These are phyloP conservation scores for Saccharomycopsis babjevae DNA, from an alignment of 805 yeast species.

Conservation along the genomic window DNA sequence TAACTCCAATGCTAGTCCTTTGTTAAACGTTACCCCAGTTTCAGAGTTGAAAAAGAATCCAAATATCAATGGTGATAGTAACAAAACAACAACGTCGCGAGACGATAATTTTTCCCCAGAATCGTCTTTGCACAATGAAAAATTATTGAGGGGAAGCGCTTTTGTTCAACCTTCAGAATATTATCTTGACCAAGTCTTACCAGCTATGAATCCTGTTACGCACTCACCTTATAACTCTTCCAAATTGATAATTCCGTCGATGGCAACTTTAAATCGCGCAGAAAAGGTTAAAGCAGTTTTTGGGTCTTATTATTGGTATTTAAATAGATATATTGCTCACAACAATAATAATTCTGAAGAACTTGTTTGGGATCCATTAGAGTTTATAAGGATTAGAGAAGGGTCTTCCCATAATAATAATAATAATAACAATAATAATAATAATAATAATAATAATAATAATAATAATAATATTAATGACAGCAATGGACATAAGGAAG, in stretches of 20 bases:
- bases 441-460: too few relatives aligned
- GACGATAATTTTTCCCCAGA: background rate
- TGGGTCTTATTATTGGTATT: constrained; percentile 8
- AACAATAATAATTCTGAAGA: background rate
- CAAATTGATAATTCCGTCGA: constrained; percentile 1
- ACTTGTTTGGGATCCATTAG: constrained; percentile 16
- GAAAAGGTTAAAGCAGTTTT: constrained; percentile 11
- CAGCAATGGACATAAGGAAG: background rate
- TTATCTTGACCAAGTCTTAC: background rate
- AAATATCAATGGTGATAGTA: background rate
- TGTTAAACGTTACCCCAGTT: background rate
- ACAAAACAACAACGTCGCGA: background rate
- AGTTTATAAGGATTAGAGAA: constrained; percentile 13
- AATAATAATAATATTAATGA: background rate
- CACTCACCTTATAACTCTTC: background rate
- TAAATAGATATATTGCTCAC: background rate
- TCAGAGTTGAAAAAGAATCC: background rate
- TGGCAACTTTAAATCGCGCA: constrained; percentile 13
- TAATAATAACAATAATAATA: background rate
- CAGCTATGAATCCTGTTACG: background rate
- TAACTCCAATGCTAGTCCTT: background rate
- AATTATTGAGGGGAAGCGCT: background rate
- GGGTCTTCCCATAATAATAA: background rate
- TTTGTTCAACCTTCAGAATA: background rate
- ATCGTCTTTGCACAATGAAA: background rate